These are phyloP conservation scores for Yamadazyma takamatsuzukensis DNA, from an alignment of 805 yeast species.

Conservation along the genomic window DNA sequence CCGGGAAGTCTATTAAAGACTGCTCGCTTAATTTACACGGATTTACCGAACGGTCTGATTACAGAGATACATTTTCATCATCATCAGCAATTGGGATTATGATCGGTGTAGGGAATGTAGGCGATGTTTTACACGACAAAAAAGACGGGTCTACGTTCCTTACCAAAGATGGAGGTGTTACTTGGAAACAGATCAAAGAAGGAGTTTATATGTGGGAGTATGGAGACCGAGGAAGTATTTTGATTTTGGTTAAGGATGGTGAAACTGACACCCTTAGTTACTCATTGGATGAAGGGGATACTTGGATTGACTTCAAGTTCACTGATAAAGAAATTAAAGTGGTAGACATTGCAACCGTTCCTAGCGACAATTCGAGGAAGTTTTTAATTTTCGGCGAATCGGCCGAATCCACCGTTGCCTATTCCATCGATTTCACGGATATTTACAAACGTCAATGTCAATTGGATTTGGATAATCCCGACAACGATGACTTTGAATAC, in stretches of 20 bases:
- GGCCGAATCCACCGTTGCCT: conserved; percentile 40
- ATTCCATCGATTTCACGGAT: conserved; percentile 35
- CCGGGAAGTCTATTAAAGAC: conserved; percentile 43
- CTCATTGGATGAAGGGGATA: conserved; percentile 75
- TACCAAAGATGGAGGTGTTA: conserved; percentile 85
- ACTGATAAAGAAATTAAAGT: conserved; percentile 52
- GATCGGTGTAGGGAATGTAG: conserved; percentile 94
- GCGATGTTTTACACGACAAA: conserved; percentile 51
- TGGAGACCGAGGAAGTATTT: conserved; percentile 90
- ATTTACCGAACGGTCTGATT: conserved; percentile 80
- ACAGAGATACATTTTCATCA: conserved; percentile 82
- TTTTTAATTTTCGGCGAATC: conserved; percentile 64
- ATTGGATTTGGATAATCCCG: conserved; percentile 39
- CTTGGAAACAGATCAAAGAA: conserved; percentile 77
- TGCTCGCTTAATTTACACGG: conserved; percentile 89
- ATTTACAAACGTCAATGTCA: conserved; percentile 37
- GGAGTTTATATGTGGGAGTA: conserved; percentile 90
- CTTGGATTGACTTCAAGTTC: conserved; percentile 70
- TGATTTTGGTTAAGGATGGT: conserved; percentile 63
- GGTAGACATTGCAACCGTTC: conserved; percentile 81
- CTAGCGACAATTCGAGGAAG: conserved; percentile 82
- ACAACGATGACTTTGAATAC: conserved; percentile 37
- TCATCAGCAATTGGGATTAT: conserved; percentile 85
- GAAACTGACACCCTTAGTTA: conserved; percentile 60
- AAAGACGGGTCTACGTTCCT: conserved; percentile 59